Percentiles rank a stretch among this genome's conserved stretches.
These are phyloP conservation scores for Typha latifolia DNA, from an alignment of 176 grass and related monocot genomes.

Conservation along the genomic window DNA sequence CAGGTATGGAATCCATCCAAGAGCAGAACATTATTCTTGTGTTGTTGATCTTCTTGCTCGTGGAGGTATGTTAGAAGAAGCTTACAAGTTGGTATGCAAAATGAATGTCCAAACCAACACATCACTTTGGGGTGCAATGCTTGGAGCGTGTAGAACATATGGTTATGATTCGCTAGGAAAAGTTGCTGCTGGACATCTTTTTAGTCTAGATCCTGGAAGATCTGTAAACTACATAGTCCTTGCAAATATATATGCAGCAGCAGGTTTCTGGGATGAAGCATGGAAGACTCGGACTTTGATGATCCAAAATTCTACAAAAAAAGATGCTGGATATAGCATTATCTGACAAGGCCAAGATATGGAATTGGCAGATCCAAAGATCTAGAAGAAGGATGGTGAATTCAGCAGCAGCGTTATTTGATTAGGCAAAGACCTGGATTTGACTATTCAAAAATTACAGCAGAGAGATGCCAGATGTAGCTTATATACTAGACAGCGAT, in stretches of 20 bases:
- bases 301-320: conserved; percentile 29
- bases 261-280: conserved; percentile 55
- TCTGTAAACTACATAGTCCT: conserved; percentile 66
- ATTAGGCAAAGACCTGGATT: conserved; percentile 27
- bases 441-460: conserved; percentile 34
- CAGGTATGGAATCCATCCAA: conserved; percentile 63
- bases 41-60: conserved; percentile 74
- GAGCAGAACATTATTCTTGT: conserved; percentile 65
- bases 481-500: conserved; percentile 21
- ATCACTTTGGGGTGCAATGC: conserved; percentile 66
- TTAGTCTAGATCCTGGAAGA: conserved; percentile 35
- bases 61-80: conserved; percentile 61
- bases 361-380: too few relatives aligned
- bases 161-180: conserved; percentile 53
- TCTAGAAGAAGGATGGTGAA: too few relatives aligned
- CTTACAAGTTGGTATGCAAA: conserved; percentile 47
- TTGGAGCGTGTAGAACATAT: conserved; percentile 59
- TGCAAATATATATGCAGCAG: conserved; percentile 68
- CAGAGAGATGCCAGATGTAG: conserved; percentile 41
- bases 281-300: conserved; percentile 48
- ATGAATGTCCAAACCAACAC: conserved; percentile 31
- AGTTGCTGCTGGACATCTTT: conserved; percentile 39
- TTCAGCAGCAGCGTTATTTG: too few relatives aligned
- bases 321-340: conserved; percentile 42
- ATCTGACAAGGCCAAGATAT: conserved; percentile 16